These are phyloP conservation scores for Fusarium paranaense DNA, from an alignment of 2,329 filamentous ascomycete species.

Conservation along the genomic window DNA sequence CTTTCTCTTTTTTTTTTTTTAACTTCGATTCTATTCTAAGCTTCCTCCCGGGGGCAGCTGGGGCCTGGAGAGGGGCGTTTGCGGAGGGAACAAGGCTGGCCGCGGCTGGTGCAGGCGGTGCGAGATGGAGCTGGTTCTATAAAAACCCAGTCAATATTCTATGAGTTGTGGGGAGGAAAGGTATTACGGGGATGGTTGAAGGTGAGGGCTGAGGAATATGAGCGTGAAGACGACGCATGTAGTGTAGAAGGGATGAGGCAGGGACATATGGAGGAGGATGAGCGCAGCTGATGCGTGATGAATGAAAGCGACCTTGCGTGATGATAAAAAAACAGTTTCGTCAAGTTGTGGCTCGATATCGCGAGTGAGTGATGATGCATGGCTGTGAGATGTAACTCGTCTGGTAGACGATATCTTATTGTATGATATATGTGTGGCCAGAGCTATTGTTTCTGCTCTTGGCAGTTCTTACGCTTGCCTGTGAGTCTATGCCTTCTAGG, in stretches of 20 bases:
- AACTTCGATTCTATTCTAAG: constrained; percentile 20
- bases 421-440: background rate
- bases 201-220: constrained; percentile 1
- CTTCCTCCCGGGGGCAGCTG: constrained; percentile 31
- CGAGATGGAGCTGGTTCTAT: constrained; percentile 19
- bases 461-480: background rate
- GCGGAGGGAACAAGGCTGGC: constrained; percentile 8
- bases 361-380: background rate
- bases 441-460: background rate
- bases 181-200: constrained; percentile 3
- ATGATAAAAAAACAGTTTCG: constrained; percentile 1
- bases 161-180: constrained; percentile 9
- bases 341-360: background rate
- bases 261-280: constrained; percentile 11
- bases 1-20: constrained; percentile 29
- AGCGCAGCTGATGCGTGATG: constrained; percentile 38
- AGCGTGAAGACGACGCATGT: constrained; percentile 12
- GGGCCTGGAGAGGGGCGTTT: constrained; percentile 30
- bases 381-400: background rate
- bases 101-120: background rate
- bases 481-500: constrained; percentile 24
- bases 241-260: constrained; percentile 8
- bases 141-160: constrained; percentile 12
- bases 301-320: constrained; percentile 40
- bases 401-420: background rate